These are phyloP conservation scores for Tardiomyces blankii DNA, from an alignment of 1,139 yeast genomes.

Conservation along the genomic window DNA sequence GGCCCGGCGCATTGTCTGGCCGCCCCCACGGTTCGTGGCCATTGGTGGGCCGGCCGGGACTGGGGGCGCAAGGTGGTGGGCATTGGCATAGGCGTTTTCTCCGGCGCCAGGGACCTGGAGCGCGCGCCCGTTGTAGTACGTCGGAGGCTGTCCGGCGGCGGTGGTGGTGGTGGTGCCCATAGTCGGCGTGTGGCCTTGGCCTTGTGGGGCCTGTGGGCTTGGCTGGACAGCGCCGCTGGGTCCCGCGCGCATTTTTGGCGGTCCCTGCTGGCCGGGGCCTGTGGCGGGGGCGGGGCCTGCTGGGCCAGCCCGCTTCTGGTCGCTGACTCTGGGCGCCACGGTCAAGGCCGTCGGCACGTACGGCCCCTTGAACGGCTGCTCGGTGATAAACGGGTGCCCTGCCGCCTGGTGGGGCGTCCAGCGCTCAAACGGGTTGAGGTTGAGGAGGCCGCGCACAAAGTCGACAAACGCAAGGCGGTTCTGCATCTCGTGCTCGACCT, in stretches of 20 bases:
- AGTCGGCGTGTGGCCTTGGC: neutral
- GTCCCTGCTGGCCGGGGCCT: neutral
- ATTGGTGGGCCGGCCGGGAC: neutral
- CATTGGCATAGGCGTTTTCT: neutral
- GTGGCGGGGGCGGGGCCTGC: conserved; percentile 2
- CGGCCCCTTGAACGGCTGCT: conserved; percentile 24
- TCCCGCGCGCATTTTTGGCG: neutral
- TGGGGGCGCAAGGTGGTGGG: neutral
- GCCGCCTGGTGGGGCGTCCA: conserved; percentile 96
- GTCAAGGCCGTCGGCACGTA: conserved; percentile 19
- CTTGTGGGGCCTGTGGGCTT: neutral
- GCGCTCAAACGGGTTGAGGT: conserved; percentile 83
- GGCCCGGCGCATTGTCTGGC: neutral
- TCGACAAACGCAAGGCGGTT: conserved; percentile 67
- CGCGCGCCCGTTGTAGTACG: neutral
- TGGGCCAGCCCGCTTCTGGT: conserved; percentile 2
- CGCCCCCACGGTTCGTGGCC: neutral
- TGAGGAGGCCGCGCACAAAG: conserved; percentile 66
- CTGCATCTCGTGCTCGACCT: conserved; percentile 46
- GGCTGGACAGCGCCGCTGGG: neutral
- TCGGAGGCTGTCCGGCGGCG: neutral
- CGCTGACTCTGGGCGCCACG: conserved; percentile 1
- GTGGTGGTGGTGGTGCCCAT: neutral
- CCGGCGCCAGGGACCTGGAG: neutral
- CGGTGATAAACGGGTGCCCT: conserved; percentile 78